A percentile compares a stretch with the other conserved stretches of the same genome.
Evolutionary conservation across 768 basidiomycete genomes (phyloP).

Genomic region (Terana coerulea): DNA sequence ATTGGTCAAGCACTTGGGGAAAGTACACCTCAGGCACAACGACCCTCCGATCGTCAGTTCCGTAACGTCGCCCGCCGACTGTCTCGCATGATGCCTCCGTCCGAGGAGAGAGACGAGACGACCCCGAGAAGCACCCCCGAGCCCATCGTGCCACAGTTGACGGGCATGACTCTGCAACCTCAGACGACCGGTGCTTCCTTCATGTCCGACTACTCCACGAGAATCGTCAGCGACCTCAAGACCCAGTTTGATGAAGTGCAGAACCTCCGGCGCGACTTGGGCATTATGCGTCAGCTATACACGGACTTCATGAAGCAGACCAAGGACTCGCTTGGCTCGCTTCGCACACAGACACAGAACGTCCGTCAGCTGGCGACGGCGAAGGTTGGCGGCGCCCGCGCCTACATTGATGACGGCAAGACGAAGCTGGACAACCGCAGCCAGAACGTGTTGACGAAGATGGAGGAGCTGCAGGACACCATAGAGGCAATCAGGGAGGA

Average conservation of each 20-base stretch:
- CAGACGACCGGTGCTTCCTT: conserved; percentile 76
- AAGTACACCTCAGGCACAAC: conserved; percentile 56
- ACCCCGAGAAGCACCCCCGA: conserved; percentile 22
- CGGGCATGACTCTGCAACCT: conserved; percentile 64
- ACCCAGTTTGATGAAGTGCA: conserved; percentile 95
- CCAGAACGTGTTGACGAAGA: conserved; percentile 85
- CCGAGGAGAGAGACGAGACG: conserved; percentile 27
- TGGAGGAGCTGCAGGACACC: conserved; percentile 90
- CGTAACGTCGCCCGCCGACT: conserved; percentile 68
- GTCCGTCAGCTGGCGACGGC: conserved; percentile 84
- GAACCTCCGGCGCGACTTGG: conserved; percentile 88
- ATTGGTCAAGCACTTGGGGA: conserved; percentile 54
- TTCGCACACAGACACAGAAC: conserved; percentile 77
- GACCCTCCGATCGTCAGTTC: conserved; percentile 77
- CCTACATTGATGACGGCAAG: conserved; percentile 90
- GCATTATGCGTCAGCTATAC: conserved; percentile 91
- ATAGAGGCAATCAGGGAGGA: conserved; percentile 90
- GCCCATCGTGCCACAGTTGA: conserved; percentile 55
- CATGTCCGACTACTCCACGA: conserved; percentile 65
- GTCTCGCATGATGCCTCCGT: conserved; percentile 60
- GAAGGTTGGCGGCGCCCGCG: conserved; percentile 81
- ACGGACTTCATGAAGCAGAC: conserved; percentile 91
- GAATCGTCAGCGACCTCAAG: conserved; percentile 78
- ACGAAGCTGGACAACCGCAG: conserved; percentile 84
- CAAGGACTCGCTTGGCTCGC: conserved; percentile 73